Base-by-base conservation (phyloP, 495 filamentous ascomycete species). In the Neurospora tetraspora region DNA sequence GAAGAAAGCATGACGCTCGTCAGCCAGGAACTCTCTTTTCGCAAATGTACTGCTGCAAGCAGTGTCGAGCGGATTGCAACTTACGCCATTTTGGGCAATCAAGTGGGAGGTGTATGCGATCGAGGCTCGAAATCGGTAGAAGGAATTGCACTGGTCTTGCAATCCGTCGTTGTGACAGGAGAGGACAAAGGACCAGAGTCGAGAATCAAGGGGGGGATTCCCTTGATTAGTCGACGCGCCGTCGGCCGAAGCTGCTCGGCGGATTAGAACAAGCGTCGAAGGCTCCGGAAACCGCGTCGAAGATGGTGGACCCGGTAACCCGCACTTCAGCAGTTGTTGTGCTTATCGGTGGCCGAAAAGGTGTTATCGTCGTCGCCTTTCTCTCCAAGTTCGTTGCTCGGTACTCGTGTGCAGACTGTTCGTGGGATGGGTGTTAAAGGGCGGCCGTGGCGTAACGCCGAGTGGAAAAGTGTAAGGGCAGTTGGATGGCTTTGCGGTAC, bases 361-460 rank as follows among this genome's bases (percentile, higher is more conserved):
- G 71, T 43, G 61, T 70, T 38, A 39, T 69, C 39, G 20, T 71
- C 47, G 53, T 34, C 31, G 47, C 65, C 42, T 65, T 65, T 65
- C 27, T 65, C 27, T 65, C 53, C 53, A 14, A 70, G 40, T 72
- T 18, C 72, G 70, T 68, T 53, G 20, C 11, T 72, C 72, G 74
- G 72, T 68, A 53, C 70, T 45, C 16, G 74, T 70, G 68, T 72
- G 70, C 14, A 6, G 42, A 45, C 18, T 47, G 70, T 74, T 76
- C 72, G 69, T 70, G 59, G 34, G 40, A 43, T 72, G 73, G 65
- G 53, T 72, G 39, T 69, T 69, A 39, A 31, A 71, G 39, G 43
- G 47, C 70, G 45, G 73, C 59, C 71, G 75, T 74, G 75, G 75
- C 74, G 74, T 74, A 72, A 73, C 75, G 73, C 73, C 71, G 43